Evolutionary conservation across 1,284 basidiomycete species (phyloP), one percentile per base, ranked within the genome.

Genomic region (Sporisorium iseilematis-ciliati): DNA sequence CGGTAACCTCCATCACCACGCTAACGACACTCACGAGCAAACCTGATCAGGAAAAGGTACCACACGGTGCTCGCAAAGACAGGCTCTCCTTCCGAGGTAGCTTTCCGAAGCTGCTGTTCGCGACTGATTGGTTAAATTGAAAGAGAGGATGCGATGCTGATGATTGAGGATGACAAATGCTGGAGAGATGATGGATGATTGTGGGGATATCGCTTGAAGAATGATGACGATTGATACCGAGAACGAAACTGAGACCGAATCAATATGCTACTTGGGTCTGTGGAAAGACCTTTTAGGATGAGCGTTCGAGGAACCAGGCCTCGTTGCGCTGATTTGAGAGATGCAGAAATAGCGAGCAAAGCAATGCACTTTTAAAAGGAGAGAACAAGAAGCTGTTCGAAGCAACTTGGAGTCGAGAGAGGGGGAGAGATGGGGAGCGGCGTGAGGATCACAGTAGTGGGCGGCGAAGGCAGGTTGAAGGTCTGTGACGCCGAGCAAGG

Each of bases 231-330:
- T 63, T 40, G 18, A 25, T 23, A 48, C 42, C 21, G 53, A 41
- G 20, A 40, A 54, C 31, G 46, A 49, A 41, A 55, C 26, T 12
- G 12, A 12, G 20, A 18, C 6, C 7, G 10, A 14, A 38, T 5
- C 21, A 31, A 43, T 14, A 57, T 57, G 57, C 52, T 51, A 40
- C 14, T 52, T 52, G 59, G 59, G 49, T 53, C 35, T 57, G 26
- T 51, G 25, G 5, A 20, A 12, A 45, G 64, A 54, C 65, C 65
- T 57, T 67, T 56, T 67, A 49, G 25, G 38, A 14, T 38, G 25
- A 49, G 29, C 50, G 54, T 20, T 14, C 41, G 46, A 40, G 33
- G 21, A 45, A 3, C 26, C 7, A 18, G 18, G 25, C 38, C 46
- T 50, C 46, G 35, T 16, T 23, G 45, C 55, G 45, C 45, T 25